Conservation (phyloP, 768 basidiomycete genomes). For the Roridomyces roridus region DNA sequence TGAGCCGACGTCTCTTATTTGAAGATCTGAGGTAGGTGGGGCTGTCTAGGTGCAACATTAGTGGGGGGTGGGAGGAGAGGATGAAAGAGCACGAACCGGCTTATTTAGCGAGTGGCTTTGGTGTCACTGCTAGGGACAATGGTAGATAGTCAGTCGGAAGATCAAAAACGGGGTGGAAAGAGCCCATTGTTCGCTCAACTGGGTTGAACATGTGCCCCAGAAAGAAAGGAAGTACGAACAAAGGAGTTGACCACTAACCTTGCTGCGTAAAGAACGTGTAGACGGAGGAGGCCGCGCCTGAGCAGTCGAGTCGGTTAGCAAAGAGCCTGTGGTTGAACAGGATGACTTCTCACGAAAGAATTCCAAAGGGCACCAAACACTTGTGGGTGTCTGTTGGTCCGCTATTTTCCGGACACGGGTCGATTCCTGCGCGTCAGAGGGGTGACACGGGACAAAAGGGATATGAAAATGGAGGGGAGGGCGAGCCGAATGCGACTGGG, state of each 20-base stretch:
- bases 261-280: constrained; percentile 61
- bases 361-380: constrained; percentile 43
- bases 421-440: background rate
- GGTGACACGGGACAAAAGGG: constrained; percentile 6
- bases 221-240: constrained; percentile 7
- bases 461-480: constrained; percentile 7
- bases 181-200: constrained; percentile 40
- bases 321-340: constrained; percentile 26
- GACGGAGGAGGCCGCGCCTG: constrained; percentile 79
- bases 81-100: constrained; percentile 25
- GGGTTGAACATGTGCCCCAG: constrained; percentile 27
- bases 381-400: constrained; percentile 65
- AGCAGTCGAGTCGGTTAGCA: constrained; percentile 28
- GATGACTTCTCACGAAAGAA: constrained; percentile 44
- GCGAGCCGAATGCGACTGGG: background rate
- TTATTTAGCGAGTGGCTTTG: constrained; percentile 22
- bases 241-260: constrained; percentile 50
- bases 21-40: constrained; percentile 46
- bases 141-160: constrained; percentile 16
- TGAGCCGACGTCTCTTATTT: constrained; percentile 45
- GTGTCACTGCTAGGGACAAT: constrained; percentile 24
- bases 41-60: constrained; percentile 46
- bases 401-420: constrained; percentile 42
- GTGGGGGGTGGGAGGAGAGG: constrained; percentile 27
- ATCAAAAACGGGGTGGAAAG: constrained; percentile 5